Evolutionary conservation across 169 alveolate genomes (phyloP).

Genomic region (Gregarina niphandrodes): DNA sequence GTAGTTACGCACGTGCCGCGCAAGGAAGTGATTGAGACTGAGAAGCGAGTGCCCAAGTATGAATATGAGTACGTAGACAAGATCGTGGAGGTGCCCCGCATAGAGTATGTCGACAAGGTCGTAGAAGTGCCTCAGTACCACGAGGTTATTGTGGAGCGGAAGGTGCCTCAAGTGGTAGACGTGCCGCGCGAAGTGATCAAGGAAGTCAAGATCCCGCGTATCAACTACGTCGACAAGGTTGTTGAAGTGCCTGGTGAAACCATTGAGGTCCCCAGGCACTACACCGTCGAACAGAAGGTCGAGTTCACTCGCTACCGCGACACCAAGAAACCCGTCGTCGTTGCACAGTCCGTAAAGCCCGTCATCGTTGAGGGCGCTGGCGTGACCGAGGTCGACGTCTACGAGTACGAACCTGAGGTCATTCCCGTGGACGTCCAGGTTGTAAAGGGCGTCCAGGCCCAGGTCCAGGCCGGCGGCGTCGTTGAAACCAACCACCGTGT

Average conservation of each 20-base stretch:
- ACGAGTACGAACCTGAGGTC: conserved; percentile 1
- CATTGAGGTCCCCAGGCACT: neutral
- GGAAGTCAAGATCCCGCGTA: neutral
- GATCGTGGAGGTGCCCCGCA: neutral
- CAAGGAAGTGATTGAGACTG: too few species aligned
- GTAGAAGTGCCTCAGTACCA: too few species aligned
- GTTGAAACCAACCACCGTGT: neutral
- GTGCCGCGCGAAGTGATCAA: too few species aligned
- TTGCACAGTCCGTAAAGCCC: neutral
- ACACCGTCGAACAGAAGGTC: neutral
- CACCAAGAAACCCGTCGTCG: neutral
- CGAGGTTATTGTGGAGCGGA: too few species aligned
- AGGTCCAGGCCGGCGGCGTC: neutral
- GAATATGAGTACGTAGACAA: neutral
- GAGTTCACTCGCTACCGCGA: too few species aligned
- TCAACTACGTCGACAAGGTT: neutral
- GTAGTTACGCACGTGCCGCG: too few species aligned
- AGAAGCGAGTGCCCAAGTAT: neutral
- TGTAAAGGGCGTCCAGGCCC: neutral
- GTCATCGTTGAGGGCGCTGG: neutral
- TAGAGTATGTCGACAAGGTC: neutral
- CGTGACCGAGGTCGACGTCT: neutral
- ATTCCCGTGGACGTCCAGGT: neutral
- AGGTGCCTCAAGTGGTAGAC: too few species aligned
- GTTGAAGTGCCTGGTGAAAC: conserved; percentile 1